Evolutionary conservation across 768 basidiomycete genomes (phyloP).

Genomic region (Astraeus odoratus): DNA sequence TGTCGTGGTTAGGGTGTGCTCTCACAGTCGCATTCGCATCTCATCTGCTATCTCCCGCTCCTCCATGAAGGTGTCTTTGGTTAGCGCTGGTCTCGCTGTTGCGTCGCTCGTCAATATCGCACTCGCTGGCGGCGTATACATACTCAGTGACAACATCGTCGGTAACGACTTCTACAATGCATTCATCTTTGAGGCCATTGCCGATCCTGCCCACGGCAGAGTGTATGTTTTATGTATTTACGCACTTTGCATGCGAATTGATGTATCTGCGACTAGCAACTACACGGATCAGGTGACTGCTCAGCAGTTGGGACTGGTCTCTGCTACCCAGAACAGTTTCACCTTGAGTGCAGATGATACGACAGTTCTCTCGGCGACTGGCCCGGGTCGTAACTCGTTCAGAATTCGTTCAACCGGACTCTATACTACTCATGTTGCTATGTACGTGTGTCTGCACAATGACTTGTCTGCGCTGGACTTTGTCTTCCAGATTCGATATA

Average conservation of each 20-base stretch:
- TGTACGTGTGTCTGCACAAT: constrained; percentile 13
- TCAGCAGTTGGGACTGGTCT: constrained; percentile 21
- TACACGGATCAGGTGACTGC: constrained; percentile 27
- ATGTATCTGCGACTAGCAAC: constrained; percentile 18
- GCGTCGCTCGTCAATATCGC: constrained; percentile 7
- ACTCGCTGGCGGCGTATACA: constrained; percentile 20
- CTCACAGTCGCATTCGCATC: too few relatives aligned
- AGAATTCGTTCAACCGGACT: constrained; percentile 24
- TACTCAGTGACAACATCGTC: constrained; percentile 19
- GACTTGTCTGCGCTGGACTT: neutral
- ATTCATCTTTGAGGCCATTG: constrained; percentile 28
- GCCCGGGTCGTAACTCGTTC: constrained; percentile 32
- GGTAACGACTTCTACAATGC: constrained; percentile 25
- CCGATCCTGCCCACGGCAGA: constrained; percentile 32
- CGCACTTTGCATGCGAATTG: neutral
- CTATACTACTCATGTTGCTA: constrained; percentile 30
- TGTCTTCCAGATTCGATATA: constrained; percentile 26
- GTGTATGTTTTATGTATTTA: constrained; percentile 21
- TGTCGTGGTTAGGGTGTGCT: too few relatives aligned
- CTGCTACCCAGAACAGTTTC: constrained; percentile 20
- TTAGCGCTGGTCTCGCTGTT: constrained; percentile 7
- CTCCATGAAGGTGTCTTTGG: constrained; percentile 14
- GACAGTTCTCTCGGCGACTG: constrained; percentile 19
- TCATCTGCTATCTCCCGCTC: too few relatives aligned
- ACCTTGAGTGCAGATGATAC: constrained; percentile 33